A percentile compares a stretch with the other conserved stretches of the same genome.
These are phyloP conservation scores for Trichosporon asahii DNA, from an alignment of 1,284 basidiomycete species.

Conservation along the genomic window DNA sequence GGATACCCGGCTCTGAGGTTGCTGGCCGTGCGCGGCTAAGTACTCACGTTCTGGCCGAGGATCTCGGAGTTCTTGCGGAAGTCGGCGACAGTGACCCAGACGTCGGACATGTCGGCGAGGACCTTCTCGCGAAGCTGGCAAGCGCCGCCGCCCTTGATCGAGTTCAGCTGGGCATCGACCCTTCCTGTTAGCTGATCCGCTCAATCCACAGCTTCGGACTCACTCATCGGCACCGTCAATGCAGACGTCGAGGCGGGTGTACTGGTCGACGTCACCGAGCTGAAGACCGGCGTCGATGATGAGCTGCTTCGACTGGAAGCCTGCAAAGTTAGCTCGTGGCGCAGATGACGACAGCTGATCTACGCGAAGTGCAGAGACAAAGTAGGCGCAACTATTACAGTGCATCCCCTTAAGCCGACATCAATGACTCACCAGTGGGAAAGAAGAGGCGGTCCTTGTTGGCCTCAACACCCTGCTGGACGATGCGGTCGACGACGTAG, in stretches of 20 bases:
- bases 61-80: constrained; percentile 84
- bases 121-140: constrained; percentile 98
- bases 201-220: constrained; percentile 42
- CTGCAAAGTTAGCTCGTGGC: constrained; percentile 52
- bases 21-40: too few relatives aligned
- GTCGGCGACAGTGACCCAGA: constrained; percentile 94
- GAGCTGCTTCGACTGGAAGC: constrained; percentile 94
- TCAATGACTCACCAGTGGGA: constrained; percentile 69
- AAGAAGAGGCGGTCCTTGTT: constrained; percentile 84
- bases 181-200: constrained; percentile 51
- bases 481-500: constrained; percentile 92
- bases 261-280: constrained; percentile 90
- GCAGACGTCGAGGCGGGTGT: constrained; percentile 86
- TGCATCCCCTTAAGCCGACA: too few relatives aligned
- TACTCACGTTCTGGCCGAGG: constrained; percentile 75
- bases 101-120: constrained; percentile 89
- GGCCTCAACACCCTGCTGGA: constrained; percentile 71
- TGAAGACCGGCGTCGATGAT: constrained; percentile 77
- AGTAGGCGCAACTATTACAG: too few relatives aligned
- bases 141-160: constrained; percentile 96
- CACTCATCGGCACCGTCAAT: constrained; percentile 97
- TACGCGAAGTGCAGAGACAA: too few relatives aligned
- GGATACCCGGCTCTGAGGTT: background rate
- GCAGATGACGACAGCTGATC: too few relatives aligned
- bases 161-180: constrained; percentile 82